Base-by-base conservation (phyloP, 2,329 filamentous ascomycete species). In the Aspergillus caelatus region DNA sequence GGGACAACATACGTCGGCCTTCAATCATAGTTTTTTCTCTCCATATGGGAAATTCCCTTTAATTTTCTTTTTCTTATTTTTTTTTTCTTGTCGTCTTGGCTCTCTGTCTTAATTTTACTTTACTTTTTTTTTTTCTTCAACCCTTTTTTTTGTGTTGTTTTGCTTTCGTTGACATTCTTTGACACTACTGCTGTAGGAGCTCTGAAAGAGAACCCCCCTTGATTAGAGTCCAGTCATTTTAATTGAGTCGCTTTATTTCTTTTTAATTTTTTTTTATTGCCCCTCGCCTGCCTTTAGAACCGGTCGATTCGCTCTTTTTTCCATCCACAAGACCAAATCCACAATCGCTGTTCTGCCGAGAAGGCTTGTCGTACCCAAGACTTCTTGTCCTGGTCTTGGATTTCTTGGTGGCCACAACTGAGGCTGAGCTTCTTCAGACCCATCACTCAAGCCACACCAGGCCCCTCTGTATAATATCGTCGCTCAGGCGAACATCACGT, bases 371-470 rank as follows among this genome's bases (percentile, higher is more conserved):
- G 30, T 7, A 32, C 28, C 57, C 43, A 60, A 63, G 61, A 60
- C 23, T 6, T 62, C 60, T 62, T 62, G 54, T 62, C 43, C 46
- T 45, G 16, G 36, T 57, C 50, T 50, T 57, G 36, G 59, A 39
- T 41, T 60, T 54, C 50, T 55, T 61, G 50, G 61, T 61, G 53
- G 28, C 56, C 56, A 30, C 39, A 50, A 46, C 56, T 63, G 62
- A 63, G 62, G 62, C 62, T 60, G 50, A 63, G 62, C 21, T 55
- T 48, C 39, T 30, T 58, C 56, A 61, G 53, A 23, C 46, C 53
- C 53, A 57, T 60, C 57, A 46, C 61, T 48, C 41, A 43, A 63
- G 62, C 62, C 62, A 63, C 61, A 63, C 34, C 19, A 21, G 26
- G 28, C 36, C 36, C 53, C 34, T 36, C 34, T 36, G 30, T 50